These are phyloP conservation scores for Talaromyces rugulosus DNA, from an alignment of 2,329 filamentous ascomycete species.

Conservation along the genomic window DNA sequence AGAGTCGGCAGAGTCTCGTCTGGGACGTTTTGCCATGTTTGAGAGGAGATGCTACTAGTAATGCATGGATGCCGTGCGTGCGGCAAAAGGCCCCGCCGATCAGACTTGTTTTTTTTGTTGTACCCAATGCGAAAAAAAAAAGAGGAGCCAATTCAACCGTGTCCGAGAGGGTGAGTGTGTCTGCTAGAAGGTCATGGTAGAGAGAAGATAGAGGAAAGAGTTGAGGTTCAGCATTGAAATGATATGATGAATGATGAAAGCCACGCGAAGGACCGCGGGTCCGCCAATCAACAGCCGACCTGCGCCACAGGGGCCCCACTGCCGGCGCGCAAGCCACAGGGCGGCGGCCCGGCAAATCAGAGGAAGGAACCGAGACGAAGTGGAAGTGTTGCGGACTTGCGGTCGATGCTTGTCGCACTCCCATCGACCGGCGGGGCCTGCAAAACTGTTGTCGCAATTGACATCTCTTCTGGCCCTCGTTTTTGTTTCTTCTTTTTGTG, in stretches of 20 bases:
- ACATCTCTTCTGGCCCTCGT: not conserved
- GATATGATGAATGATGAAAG: not conserved
- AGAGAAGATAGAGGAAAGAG: not conserved
- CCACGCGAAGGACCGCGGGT: not conserved
- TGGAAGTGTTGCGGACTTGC: not conserved
- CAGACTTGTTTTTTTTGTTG: not conserved
- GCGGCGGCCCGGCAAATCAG: not conserved
- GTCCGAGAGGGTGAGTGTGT: not conserved
- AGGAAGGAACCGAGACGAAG: not conserved
- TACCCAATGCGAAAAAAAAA: not conserved
- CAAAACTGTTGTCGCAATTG: not conserved
- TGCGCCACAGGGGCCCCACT: not conserved
- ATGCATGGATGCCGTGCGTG: not conserved
- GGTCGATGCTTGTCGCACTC: no score
- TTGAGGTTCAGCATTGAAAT: not conserved
- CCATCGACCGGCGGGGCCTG: no score
- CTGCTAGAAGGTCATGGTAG: not conserved
- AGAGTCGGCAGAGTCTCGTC: constrained; percentile 27
- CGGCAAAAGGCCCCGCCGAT: not conserved
- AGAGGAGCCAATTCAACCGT: not conserved
- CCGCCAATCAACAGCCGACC: not conserved
- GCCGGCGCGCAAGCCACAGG: not conserved
- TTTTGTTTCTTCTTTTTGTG: not conserved
- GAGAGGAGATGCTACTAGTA: not conserved
- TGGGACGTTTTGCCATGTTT: constrained; percentile 58